Base-by-base conservation (phyloP, 371 early-diverging fungal species). In the Mortierella sp. region DNA sequence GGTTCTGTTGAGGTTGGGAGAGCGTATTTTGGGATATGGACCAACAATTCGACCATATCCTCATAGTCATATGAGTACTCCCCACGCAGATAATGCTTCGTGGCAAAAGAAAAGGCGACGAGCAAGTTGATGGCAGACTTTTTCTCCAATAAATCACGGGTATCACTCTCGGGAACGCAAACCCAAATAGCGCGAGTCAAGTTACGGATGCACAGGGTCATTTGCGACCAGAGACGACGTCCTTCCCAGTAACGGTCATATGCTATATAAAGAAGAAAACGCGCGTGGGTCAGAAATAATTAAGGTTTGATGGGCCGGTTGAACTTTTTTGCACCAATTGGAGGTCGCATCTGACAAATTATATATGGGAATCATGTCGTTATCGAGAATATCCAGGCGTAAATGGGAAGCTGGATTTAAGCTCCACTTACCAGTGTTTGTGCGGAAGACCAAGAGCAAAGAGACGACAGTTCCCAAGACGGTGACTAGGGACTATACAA, bases 231-330 rank as follows among this genome's bases (percentile, higher is more conserved):
- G 32, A 89, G 71, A 65, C 89, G 87, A 61, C 94, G 86, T 15
- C 93, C 95, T 76, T 94, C 95, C 93, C 93, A 94, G 84, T 88
- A 95, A 24, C 95, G 87, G 67, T 92, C 90, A 76, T 91, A 93
- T 24, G 91, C 87, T 81, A 69, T 7, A 4, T 48, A 9, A 32
- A 8, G 1, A 16, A 19, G 16, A 5, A 24, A 13, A 13, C 43
- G 7, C 13, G 43, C 43, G 28, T 28, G 28, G 28, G 28, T 28
- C 28, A 28, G 28, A 28, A 28, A 28, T 28, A 28, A 28, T 28
- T 28, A 28, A 28, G 28, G 28, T 28, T 28, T 28, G 28, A 28
- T 28, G 28, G 28, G 28, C 28, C 28, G 28, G 28, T 28, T 28
- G 28, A 28, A 28, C 28, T 28, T 28, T 28, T 28, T 28, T 28